Evolutionary conservation across 768 basidiomycete species (phyloP), one percentile per base, ranked within the genome.

Genomic region (Brasilioporus rufonigricans): DNA sequence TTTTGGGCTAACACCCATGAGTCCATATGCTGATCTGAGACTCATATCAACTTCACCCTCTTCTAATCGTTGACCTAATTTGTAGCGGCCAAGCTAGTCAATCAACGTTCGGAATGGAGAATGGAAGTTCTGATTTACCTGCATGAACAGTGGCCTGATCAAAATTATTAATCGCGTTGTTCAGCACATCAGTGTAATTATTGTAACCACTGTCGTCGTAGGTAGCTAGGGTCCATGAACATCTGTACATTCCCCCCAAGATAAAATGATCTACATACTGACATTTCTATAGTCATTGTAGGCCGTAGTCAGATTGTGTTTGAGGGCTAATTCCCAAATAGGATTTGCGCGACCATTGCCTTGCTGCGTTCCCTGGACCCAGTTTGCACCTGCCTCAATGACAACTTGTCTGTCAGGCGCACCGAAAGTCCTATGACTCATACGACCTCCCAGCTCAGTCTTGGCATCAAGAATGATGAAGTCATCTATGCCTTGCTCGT

Each of bases 391-490:
- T 7, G 73, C 63, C 63, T 89, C 86, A 36, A 87, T 67, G 5
- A 75, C 74, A 53, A 73, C 72, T 32, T 76, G 58, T 49, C 65
- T 65, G 2, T 67, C 72, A 0, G 64, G 41, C 0, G 55, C 70
- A 27, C 77, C 84, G 56, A 87, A 80, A 0, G 65, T 55, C 33
- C 66, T 65, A 49, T 74, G 74, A 58, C 70, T 76, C 78, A 88
- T 76, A 19, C 86, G 77, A 26, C 86, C 87, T 6, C 87, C 86
- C 0, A 88, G 74, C 61, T 82, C 78, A n/a, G 65, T 53, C 26
- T 81, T 75, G 1, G 77, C 86, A 53, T 89, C 87, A 27, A 89
- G 64, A 48, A 88, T 75, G 43, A 84, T 64, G 63, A 85, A 85
- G 61, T 84, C 74, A 26, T 76, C 57, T 56, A 86, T 77, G 5